Conservation (phyloP, 768 basidiomycete species). For the Lenzites betulinus region DNA sequence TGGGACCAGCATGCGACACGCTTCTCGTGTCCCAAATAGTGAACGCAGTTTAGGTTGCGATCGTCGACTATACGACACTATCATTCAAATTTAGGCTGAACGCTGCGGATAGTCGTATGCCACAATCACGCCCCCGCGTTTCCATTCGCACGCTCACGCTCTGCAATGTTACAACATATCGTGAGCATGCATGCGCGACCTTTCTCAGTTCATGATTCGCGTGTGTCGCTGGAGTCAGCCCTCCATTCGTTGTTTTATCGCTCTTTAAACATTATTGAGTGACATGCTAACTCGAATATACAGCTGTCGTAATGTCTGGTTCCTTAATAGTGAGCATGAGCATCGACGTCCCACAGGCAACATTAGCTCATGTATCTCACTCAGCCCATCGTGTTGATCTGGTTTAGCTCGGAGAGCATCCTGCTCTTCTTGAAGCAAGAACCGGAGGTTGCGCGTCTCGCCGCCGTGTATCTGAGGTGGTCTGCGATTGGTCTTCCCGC, state of each 20-base stretch:
- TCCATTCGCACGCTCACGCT: too few relatives aligned
- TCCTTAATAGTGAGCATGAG: slow-evolving; percentile 56
- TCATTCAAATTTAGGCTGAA: too few relatives aligned
- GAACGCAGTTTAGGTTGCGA: too few relatives aligned
- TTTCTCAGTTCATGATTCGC: too few relatives aligned
- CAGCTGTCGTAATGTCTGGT: slow-evolving; percentile 63
- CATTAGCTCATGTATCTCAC: background rate
- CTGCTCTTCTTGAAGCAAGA: slow-evolving; percentile 79
- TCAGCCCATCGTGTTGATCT: slow-evolving; percentile 64
- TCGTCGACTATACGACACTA: too few relatives aligned
- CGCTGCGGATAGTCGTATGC: too few relatives aligned
- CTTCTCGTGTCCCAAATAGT: background rate
- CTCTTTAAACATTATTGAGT: too few relatives aligned
- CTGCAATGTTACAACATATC: too few relatives aligned
- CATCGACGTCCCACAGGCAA: background rate
- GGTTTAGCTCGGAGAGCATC: slow-evolving; percentile 82
- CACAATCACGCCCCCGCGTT: too few relatives aligned
- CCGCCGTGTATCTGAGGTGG: slow-evolving; percentile 75
- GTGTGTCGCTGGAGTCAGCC: too few relatives aligned
- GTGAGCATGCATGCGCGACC: too few relatives aligned
- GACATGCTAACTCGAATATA: background rate
- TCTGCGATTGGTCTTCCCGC: slow-evolving; percentile 80
- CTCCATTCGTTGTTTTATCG: too few relatives aligned
- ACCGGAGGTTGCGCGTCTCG: slow-evolving; percentile 78
- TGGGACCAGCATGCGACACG: background rate